Evolutionary conservation across 257 asterid species (phyloP), one percentile per base, ranked within the genome.

Genomic region (Petunia secreta): DNA sequence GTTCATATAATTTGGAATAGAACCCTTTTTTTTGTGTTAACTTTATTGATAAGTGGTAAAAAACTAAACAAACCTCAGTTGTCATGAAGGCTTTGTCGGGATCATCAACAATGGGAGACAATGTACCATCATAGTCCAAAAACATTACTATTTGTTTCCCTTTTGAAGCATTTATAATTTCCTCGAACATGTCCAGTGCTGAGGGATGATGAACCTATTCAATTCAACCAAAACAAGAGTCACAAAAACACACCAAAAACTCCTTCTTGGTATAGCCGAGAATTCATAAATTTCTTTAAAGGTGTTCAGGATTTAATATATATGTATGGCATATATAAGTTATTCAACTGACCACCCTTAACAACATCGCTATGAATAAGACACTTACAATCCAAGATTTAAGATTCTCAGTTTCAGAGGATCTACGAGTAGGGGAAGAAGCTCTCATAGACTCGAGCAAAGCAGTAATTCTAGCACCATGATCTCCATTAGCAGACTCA

Each of bases 61-160:
- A 71, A 9, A 10, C 71, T 14, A 34, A 16, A 64, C 83, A 63
- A 41, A 92, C 97, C 91, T 91, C 97, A 3, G 38, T 60, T 25
- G 97, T 87, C 83, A 93, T 90, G 85, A 90, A 90, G 67, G 97
- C 97, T 25, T 82, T 80, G 3, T 93, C 97, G 4, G 97, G 97
- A 68, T 93, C 92, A 38, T 86, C 91, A 4, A 93, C 97, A 43
- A 92, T 92, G 54, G 97, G 96, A 37, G 97, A 92, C 39, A 92
- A 88, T 8, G 97, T 92, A 34, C 97, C 97, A 71, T 93, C 97
- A 39, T 93, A 93, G 78, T 93, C 97, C 41, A 93, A 68, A 78
- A 93, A 93, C 69, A 93, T 91, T 11, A 91, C 92, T 1, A 93
- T 85, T 68, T 93, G 90, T 81, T 93, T 93, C 79, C 97, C 97